Conservation (phyloP, 768 basidiomycete species). For the Rhizopogon vinicolor region DNA sequence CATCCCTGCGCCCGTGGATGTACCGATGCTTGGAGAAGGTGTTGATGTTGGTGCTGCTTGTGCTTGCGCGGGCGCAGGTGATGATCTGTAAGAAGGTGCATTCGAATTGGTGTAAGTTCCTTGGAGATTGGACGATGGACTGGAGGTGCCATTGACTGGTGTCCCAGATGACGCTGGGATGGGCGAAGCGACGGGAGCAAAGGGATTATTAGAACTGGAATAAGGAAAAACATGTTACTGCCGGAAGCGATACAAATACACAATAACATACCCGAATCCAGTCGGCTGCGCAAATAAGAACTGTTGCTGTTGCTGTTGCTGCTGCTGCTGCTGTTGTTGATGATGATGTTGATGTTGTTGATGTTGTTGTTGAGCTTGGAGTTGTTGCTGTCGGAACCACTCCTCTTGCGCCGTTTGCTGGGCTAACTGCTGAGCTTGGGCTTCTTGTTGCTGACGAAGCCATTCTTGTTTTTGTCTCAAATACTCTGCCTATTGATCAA, state of each 20-base stretch:
- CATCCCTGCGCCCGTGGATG: constrained; percentile 9
- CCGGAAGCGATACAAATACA: background rate
- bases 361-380: constrained; percentile 37
- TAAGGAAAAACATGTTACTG: constrained; percentile 18
- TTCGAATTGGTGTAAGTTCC: constrained; percentile 57
- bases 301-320: constrained; percentile 35
- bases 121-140: constrained; percentile 60
- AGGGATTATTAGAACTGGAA: constrained; percentile 90
- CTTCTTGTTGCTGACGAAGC: constrained; percentile 58
- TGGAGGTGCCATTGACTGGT: constrained; percentile 25
- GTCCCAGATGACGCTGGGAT: constrained; percentile 27
- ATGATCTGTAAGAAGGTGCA: constrained; percentile 22
- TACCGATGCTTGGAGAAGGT: constrained; percentile 29
- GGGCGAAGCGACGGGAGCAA: constrained; percentile 48
- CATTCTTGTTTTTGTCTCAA: constrained; percentile 61
- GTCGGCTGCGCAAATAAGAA: constrained; percentile 57
- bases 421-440: constrained; percentile 30
- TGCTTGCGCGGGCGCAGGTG: constrained; percentile 40
- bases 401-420: constrained; percentile 36
- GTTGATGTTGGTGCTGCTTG: constrained; percentile 29
- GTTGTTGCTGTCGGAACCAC: constrained; percentile 60
- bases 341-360: constrained; percentile 35
- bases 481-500: constrained; percentile 33
- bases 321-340: constrained; percentile 35
- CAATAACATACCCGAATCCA: constrained; percentile 59